Conservation (phyloP, 768 basidiomycete species). For the Cantharellus cinnabarinus region DNA sequence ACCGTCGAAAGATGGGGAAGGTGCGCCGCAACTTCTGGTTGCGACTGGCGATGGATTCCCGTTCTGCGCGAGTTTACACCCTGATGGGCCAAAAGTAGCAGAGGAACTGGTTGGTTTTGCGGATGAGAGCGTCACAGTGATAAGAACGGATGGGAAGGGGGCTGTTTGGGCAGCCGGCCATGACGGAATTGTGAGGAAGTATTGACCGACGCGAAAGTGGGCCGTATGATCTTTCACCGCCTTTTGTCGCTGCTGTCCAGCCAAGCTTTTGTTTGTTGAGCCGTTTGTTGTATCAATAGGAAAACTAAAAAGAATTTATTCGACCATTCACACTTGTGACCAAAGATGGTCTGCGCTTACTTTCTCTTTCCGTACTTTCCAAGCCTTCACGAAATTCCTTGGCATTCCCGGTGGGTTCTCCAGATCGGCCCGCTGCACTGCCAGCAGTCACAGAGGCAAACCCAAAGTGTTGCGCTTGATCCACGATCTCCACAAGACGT, state of each 20-base stretch:
- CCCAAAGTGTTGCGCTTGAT: slow-evolving; percentile 80
- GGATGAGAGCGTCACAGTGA: slow-evolving; percentile 34
- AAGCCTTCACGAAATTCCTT: slow-evolving; percentile 67
- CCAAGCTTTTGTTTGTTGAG: slow-evolving; percentile 61
- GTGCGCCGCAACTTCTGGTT: slow-evolving; percentile 19
- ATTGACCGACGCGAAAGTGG: slow-evolving; percentile 10
- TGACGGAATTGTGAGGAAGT: slow-evolving; percentile 39
- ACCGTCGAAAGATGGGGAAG: neutral
- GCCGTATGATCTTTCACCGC: too few relatives aligned
- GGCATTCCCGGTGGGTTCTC: slow-evolving; percentile 37
- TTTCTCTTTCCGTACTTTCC: slow-evolving; percentile 78
- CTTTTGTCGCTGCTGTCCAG: slow-evolving; percentile 48
- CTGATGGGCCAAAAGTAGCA: slow-evolving; percentile 21
- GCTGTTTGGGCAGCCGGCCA: slow-evolving; percentile 38
- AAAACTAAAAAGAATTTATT: slow-evolving; percentile 38
- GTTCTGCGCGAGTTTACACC: slow-evolving; percentile 26
- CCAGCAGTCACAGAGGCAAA: slow-evolving; percentile 25
- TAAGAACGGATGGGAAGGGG: slow-evolving; percentile 20
- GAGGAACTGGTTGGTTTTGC: slow-evolving; percentile 38
- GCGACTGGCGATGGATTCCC: slow-evolving; percentile 42
- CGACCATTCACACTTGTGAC: neutral
- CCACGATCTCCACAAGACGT: slow-evolving; percentile 58
- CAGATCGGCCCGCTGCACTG: slow-evolving; percentile 26
- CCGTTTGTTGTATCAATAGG: slow-evolving; percentile 63
- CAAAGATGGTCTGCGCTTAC: slow-evolving; percentile 25